Percentiles rank a stretch among this genome's conserved stretches.
Evolutionary conservation across 192 early-diverging fungal genomes (phyloP).

Genomic region (Kickxella alabastrina): DNA sequence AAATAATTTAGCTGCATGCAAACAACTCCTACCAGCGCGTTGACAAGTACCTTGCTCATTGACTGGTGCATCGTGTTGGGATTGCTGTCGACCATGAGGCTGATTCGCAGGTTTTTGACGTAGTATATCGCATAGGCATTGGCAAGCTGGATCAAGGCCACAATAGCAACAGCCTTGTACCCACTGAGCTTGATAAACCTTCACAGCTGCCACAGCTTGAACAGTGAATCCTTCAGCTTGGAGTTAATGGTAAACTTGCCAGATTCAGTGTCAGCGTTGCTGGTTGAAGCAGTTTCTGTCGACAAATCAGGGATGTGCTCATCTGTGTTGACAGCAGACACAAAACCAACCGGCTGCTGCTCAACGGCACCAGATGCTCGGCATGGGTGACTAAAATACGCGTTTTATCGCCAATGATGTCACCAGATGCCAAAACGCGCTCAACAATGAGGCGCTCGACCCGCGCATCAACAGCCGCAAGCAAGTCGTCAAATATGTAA

Average conservation of each 20-base stretch:
- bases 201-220: conserved; percentile 3
- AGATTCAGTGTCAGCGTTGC: neutral
- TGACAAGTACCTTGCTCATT: conserved; percentile 10
- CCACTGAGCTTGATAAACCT: conserved; percentile 6
- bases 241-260: neutral
- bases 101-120: conserved; percentile 6
- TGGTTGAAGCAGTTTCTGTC: conserved; percentile 9
- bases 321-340: no score
- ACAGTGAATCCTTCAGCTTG: neutral
- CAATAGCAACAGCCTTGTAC: conserved; percentile 6
- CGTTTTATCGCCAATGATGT: conserved; percentile 28
- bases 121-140: conserved; percentile 8
- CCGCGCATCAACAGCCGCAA: conserved; percentile 63
- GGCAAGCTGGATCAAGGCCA: neutral
- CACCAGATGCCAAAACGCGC: conserved; percentile 25
- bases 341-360: no score
- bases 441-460: conserved; percentile 57
- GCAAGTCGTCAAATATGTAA: conserved; percentile 64
- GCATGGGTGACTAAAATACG: conserved; percentile 55
- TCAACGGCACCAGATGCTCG: no score
- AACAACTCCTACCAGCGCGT: conserved; percentile 4
- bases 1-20: neutral
- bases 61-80: conserved; percentile 13
- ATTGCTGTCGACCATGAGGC: conserved; percentile 17
- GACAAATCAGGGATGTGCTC: no score